Percentiles rank a stretch among this genome's conserved stretches.
Evolutionary conservation across 441 rosid species (phyloP).

Genomic region (Pelargonium cotyledonis): DNA sequence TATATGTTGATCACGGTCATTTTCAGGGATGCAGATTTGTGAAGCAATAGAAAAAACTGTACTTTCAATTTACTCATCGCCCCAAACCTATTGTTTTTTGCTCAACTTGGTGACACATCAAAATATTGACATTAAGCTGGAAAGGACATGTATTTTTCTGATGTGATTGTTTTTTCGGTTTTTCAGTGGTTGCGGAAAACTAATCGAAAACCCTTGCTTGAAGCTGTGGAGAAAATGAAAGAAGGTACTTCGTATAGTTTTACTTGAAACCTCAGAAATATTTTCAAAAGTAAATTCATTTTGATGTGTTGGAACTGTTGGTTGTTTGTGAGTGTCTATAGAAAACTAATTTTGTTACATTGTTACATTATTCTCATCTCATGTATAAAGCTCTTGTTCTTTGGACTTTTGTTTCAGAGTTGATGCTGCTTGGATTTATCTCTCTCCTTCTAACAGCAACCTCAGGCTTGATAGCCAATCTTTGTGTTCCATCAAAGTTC

Average conservation of each 20-base stretch:
- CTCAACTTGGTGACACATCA: not conserved
- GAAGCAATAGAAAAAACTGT: not conserved
- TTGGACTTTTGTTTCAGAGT: slow-evolving; percentile 41
- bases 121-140: not conserved
- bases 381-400: slow-evolving; percentile 11
- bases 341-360: not conserved
- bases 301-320: not conserved
- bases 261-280: not conserved
- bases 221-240: slow-evolving; percentile 90
- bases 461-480: slow-evolving; percentile 62
- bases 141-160: slow-evolving; percentile 7
- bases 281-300: not conserved
- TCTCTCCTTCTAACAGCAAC: slow-evolving; percentile 84
- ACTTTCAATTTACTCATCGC: not conserved
- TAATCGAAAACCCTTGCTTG: slow-evolving; percentile 66
- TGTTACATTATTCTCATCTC: slow-evolving; percentile 16
- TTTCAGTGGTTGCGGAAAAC: slow-evolving; percentile 76
- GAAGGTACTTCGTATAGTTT: slow-evolving; percentile 44
- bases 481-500: slow-evolving; percentile 77
- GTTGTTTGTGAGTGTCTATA: slow-evolving; percentile 10
- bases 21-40: not conserved
- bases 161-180: slow-evolving; percentile 19
- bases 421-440: slow-evolving; percentile 96
- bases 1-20: not conserved
- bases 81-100: not conserved